These are phyloP conservation scores for Fraxinus floribunda DNA, from an alignment of 305 asterid species.

Conservation along the genomic window DNA sequence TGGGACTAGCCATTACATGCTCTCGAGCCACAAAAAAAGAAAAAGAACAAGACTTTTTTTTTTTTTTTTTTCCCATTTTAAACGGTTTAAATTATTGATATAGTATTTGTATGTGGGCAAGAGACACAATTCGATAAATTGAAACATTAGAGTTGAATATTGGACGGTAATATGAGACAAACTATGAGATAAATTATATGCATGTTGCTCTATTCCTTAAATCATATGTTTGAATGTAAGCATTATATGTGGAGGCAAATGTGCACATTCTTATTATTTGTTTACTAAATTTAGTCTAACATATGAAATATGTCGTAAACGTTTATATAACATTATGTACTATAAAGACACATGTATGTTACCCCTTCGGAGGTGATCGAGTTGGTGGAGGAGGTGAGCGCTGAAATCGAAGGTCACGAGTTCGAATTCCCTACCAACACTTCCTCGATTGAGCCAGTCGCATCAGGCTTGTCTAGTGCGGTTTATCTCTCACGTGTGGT, in stretches of 20 bases:
- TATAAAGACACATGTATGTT: no score
- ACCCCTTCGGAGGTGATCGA: no score
- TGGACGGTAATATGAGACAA: background rate
- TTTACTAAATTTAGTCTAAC: no score
- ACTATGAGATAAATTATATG: background rate
- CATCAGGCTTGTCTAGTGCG: no score
- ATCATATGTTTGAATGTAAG: background rate
- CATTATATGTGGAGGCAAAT: background rate
- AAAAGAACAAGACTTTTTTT: background rate
- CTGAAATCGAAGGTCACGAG: no score
- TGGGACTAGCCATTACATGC: background rate
- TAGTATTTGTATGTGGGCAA: background rate
- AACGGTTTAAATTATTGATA: background rate
- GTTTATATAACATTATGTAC: no score
- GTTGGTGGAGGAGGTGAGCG: no score
- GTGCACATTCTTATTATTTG: no score
- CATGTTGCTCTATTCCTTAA: background rate
- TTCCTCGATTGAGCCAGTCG: no score
- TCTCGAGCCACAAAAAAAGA: background rate
- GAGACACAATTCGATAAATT: background rate
- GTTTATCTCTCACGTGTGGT: no score
- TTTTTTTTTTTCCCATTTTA: background rate
- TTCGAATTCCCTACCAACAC: no score
- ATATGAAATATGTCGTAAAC: background rate
- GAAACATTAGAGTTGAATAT: constrained; percentile 14